Evolutionary conservation across 495 filamentous ascomycete genomes (phyloP).

Genomic region (Trichoderma virens): DNA sequence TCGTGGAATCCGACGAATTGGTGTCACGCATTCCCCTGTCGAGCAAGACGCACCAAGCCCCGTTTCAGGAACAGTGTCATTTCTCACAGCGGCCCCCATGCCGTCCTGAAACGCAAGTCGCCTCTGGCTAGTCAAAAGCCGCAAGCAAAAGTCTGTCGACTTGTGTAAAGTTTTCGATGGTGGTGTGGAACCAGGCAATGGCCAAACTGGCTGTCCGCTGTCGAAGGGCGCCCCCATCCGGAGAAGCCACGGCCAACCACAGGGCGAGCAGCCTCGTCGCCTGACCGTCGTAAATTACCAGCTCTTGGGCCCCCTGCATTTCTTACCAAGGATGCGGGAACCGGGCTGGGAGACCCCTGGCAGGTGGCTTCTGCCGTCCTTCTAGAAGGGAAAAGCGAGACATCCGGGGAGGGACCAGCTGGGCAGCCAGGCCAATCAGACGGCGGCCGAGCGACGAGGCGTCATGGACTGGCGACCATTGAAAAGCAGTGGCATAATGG

Average conservation of each 20-base stretch:
- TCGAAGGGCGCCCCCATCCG: background rate
- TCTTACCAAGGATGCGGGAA: background rate
- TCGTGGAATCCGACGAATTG: background rate
- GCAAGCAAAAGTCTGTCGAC: background rate
- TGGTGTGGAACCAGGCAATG: background rate
- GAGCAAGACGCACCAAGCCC: background rate
- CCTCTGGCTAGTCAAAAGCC: background rate
- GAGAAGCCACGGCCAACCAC: slow-evolving; percentile 4
- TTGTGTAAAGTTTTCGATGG: background rate
- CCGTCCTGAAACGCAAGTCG: slow-evolving; percentile 5
- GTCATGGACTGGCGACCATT: background rate
- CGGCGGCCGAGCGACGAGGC: background rate
- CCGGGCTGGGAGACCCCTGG: background rate
- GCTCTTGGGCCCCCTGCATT: background rate
- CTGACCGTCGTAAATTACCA: slow-evolving; percentile 7
- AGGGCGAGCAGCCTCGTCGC: background rate
- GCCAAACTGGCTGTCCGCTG: background rate
- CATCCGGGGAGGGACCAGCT: background rate
- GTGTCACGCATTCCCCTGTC: background rate
- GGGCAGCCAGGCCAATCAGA: background rate
- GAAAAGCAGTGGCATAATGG: background rate
- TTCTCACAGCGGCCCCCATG: slow-evolving; percentile 5
- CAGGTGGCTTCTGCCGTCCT: background rate
- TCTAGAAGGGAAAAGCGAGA: slow-evolving; percentile 7
- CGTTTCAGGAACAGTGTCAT: slow-evolving; percentile 8